Percentiles rank a stretch among this genome's conserved stretches.
Conservation (phyloP, 768 basidiomycete species). For the Chiua virens region DNA sequence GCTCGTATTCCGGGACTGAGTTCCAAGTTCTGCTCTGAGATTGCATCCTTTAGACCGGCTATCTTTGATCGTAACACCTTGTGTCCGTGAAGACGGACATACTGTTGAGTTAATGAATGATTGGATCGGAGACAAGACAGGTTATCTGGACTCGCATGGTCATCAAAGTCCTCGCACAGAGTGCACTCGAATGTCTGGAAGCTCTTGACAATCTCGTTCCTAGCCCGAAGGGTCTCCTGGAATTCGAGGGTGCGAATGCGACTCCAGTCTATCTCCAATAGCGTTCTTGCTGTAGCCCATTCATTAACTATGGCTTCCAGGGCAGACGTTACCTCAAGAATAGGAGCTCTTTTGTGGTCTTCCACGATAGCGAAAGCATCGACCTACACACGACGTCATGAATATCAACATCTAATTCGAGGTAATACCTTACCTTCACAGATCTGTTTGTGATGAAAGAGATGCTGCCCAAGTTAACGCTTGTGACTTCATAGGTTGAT, state of each 20-base stretch:
- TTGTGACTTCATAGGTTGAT: constrained; percentile 63
- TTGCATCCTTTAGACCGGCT: constrained; percentile 72
- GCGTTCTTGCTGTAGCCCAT: constrained; percentile 45
- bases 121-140: constrained; percentile 4
- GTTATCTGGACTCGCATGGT: constrained; percentile 59
- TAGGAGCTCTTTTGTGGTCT: constrained; percentile 57
- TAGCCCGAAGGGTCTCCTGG: constrained; percentile 71
- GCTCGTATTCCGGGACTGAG: constrained; percentile 96
- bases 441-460: constrained; percentile 66
- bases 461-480: constrained; percentile 72
- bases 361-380: constrained; percentile 71
- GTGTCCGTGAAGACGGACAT: constrained; percentile 69
- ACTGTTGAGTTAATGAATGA: constrained; percentile 47
- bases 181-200: constrained; percentile 50
- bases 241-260: constrained; percentile 86
- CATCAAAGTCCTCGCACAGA: constrained; percentile 64
- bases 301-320: constrained; percentile 55
- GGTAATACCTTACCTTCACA: constrained; percentile 76
- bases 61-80: constrained; percentile 76
- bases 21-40: constrained; percentile 97
- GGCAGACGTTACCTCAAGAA: constrained; percentile 54
- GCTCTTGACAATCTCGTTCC: constrained; percentile 49
- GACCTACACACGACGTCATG: constrained; percentile 46
- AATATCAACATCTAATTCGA: constrained; percentile 3
- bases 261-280: constrained; percentile 85